Evolutionary conservation across 139 green algal species (phyloP).

Genomic region (Chlamydomonas sp.): DNA sequence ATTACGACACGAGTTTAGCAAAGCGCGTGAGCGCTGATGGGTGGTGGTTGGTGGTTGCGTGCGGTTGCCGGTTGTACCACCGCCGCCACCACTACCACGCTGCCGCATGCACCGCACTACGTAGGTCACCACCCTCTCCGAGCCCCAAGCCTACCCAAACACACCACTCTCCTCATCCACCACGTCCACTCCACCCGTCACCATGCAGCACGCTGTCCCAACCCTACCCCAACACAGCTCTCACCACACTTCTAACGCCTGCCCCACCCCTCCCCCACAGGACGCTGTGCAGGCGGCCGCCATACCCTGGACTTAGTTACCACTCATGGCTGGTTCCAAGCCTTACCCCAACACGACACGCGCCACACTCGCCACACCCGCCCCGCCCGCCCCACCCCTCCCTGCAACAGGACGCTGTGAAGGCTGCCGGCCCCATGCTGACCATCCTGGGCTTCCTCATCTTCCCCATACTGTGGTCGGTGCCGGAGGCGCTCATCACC

Average conservation of each 20-base stretch:
- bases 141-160: no score
- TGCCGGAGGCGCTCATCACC: constrained; percentile 94
- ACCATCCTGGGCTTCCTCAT: constrained; percentile 88
- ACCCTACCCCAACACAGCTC: no score
- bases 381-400: not conserved
- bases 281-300: no score
- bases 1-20: not conserved
- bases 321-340: not conserved
- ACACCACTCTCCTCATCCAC: no score
- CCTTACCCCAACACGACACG: not conserved
- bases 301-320: not conserved
- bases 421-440: constrained; percentile 78
- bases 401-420: constrained; percentile 80
- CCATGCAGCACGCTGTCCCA: no score
- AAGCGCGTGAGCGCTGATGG: not conserved
- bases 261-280: no score
- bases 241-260: no score
- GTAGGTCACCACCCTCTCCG: no score
- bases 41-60: not conserved
- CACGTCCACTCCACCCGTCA: no score
- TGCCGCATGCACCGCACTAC: no score
- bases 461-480: constrained; percentile 87
- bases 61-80: no score
- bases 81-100: no score
- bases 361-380: not conserved